Base-by-base conservation (phyloP, 2,329 filamentous ascomycete species). In the Rhynchosporium graminicola region DNA sequence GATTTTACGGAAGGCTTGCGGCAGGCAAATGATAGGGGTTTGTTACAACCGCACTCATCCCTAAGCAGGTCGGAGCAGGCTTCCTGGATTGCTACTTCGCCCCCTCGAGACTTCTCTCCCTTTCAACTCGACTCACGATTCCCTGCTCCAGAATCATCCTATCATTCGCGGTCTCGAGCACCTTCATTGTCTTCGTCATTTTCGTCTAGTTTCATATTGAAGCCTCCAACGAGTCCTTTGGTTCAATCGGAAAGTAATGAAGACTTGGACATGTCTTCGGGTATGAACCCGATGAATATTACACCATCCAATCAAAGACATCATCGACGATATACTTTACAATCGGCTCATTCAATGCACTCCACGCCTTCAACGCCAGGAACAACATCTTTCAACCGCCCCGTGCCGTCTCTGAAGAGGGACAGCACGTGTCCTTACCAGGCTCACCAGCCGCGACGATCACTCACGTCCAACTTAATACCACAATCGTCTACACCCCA, bases 191-290 rank as follows among this genome's bases (percentile, higher is more conserved):
- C 87, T 3, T 92, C 88, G 7, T 90, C 91, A 0, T 81, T 90
- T 13, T 88, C 90, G 0, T 89, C 87, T 1, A 92, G 86, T 69
- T 97, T 97, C 74, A 82, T 90, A 38, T 89, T 96, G 65, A 89
- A 94, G 76, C 86, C 91, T 2, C 94, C 95, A 0, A 98, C 95
- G 2, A 98, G 93, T 71, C 95, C 95, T 13, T 80, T 99, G 10
- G 93, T 96, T 0, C 88, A 97, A 71, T 92, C 92, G 47, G 87
- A 92, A 71, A 96, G 88, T 76, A 95, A 93, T 68, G 88, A 91
- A 6, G 91, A 95, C 68, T 73, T 89, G 28, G 87, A 91, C 62
- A 80, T 89, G 54, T 80, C 85, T 2, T 79, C 83, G 66, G 79
- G 79, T 26, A 75, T 82, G 59, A 80, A 83, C 60, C 76, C 77